These are phyloP conservation scores for Lasiosphaeria miniovina DNA, from an alignment of 495 filamentous ascomycete species.

Conservation along the genomic window DNA sequence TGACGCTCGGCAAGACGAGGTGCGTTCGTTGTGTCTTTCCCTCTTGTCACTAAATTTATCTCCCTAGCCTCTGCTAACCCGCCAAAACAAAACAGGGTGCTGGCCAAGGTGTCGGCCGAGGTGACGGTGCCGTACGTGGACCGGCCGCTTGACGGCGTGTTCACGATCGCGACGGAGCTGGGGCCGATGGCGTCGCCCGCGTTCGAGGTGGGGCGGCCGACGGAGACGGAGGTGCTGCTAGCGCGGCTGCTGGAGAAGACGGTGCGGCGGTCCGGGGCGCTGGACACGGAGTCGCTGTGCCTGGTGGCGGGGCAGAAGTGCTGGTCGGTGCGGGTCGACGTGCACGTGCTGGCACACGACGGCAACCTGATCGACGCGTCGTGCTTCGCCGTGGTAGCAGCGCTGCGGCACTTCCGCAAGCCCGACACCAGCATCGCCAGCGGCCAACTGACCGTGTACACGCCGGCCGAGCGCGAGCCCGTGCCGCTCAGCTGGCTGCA, in stretches of 20 bases:
- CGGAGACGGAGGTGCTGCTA: constrained; percentile 76
- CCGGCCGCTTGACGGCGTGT: constrained; percentile 90
- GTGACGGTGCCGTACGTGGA: constrained; percentile 80
- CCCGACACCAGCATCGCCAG: constrained; percentile 83
- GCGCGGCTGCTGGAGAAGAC: constrained; percentile 88
- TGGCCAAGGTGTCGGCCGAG: constrained; percentile 83
- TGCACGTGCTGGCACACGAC: constrained; percentile 86
- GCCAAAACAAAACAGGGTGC: constrained; percentile 53
- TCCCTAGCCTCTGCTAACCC: constrained; percentile 10
- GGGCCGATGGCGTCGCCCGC: constrained; percentile 88
- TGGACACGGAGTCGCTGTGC: constrained; percentile 94
- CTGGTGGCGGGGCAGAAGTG: constrained; percentile 85
- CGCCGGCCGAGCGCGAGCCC: constrained; percentile 79
- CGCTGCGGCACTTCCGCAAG: constrained; percentile 83
- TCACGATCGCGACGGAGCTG: constrained; percentile 86
- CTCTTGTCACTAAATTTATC: background rate
- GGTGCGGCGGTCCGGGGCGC: constrained; percentile 82
- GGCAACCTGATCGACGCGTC: constrained; percentile 82
- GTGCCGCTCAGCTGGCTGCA: constrained; percentile 87
- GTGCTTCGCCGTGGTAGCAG: constrained; percentile 82
- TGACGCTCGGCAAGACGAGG: constrained; percentile 88
- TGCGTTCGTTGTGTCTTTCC: constrained; percentile 29
- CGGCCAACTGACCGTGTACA: constrained; percentile 76
- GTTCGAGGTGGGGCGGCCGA: constrained; percentile 81
- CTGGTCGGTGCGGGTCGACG: constrained; percentile 84